Base-by-base conservation (phyloP, 2,329 filamentous ascomycete species). In the Trichoderma oligosporum region DNA sequence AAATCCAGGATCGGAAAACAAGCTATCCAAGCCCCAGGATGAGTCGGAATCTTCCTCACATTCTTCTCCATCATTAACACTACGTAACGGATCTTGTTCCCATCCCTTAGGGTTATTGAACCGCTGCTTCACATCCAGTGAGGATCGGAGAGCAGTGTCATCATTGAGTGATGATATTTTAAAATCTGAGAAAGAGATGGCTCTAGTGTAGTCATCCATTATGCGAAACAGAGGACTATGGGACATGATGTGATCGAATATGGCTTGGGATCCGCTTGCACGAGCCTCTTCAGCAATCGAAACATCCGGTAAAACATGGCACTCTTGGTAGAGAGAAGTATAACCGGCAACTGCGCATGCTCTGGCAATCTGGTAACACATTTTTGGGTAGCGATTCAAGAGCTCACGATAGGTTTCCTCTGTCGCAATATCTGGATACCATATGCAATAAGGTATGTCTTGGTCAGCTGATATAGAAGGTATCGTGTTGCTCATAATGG, bases 271-370 rank as follows among this genome's bases (percentile, higher is more conserved):
- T 7, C 63, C 62, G 27, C 33, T 63, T 16, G 72, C 69, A 5
- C 70, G 63, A 9, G 73, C 72, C 58, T 76, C 73, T 57, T 74
- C 73, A 1, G 73, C 74, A 27, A 76, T 67, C 29, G 66, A 63
- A 7, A 71, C 66, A 16, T 76, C 73, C 0, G 73, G 72, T 3
- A 75, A 63, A 12, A 72, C 56, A 55, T 71, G 61, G 11, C 75
- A 66, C 58, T 73, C 70, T 2, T 58, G 18, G 57, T 71, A 75
- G 3, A 76, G 63, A 20, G 64, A 58, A 7, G 52, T 54, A 54
- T 75, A 74, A 1, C 70, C 70, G 2, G 69, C 74, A 4, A 70
- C 70, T 7, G 73, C 73, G 60, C 73, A 76, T 0, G 72, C 70
- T 3, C 73, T 66, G n/a, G 65, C 71, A 18, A 73, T 68, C 18